Conservation (phyloP, 2,329 filamentous ascomycete genomes). For the Calonectria multiphialidica region DNA sequence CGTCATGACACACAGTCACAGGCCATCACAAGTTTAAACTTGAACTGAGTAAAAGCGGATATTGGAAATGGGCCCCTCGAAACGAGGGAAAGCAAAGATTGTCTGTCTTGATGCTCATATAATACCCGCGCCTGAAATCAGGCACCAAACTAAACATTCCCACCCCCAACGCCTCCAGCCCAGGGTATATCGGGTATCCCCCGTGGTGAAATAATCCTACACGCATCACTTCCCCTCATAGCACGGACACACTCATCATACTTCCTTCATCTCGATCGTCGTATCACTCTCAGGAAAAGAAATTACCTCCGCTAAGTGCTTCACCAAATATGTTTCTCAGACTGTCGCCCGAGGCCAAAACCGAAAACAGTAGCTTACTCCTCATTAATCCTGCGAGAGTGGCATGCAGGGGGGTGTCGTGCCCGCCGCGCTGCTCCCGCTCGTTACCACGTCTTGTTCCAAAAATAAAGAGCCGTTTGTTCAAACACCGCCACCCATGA, state of each 20-base stretch:
- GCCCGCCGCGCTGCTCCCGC: neutral
- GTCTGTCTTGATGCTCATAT: constrained; percentile 23
- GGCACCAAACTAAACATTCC: constrained; percentile 32
- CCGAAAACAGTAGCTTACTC: constrained; percentile 12
- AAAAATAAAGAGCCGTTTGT: neutral
- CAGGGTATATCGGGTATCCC: constrained; percentile 46
- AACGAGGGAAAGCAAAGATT: constrained; percentile 18
- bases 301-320: constrained; percentile 20
- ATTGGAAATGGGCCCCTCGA: constrained; percentile 4
- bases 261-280: constrained; percentile 7
- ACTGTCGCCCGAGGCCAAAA: constrained; percentile 11
- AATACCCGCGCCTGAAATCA: constrained; percentile 11
- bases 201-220: constrained; percentile 37
- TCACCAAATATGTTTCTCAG: neutral
- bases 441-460: neutral
- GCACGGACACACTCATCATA: neutral
- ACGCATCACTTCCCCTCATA: constrained; percentile 18
- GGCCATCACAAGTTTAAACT: neutral
- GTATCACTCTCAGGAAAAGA: constrained; percentile 8
- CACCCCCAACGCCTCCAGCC: constrained; percentile 42
- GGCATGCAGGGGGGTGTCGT: neutral
- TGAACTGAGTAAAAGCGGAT: no score
- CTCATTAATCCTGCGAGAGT: constrained; percentile 19
- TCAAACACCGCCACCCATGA: constrained; percentile 72
- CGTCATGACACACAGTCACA: neutral